Evolutionary conservation across 1,284 basidiomycete species (phyloP).

Genomic region (Ceratobasidium sp.): DNA sequence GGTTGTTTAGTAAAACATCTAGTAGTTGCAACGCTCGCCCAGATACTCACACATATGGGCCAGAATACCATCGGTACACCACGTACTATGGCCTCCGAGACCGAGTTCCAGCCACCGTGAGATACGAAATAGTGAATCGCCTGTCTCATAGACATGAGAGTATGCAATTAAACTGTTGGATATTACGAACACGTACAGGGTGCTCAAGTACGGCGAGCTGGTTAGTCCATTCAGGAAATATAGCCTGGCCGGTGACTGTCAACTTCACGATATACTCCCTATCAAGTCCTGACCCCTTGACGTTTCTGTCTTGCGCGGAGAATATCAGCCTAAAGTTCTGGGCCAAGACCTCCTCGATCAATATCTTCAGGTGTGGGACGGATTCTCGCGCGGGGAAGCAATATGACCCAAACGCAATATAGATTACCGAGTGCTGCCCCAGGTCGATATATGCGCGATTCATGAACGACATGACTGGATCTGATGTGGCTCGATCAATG

Average conservation of each 20-base stretch:
- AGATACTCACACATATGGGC: conserved; percentile 13
- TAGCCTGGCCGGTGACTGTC: conserved; percentile 8
- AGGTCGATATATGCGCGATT: conserved; percentile 18
- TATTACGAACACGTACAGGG: conserved; percentile 1
- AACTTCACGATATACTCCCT: background rate
- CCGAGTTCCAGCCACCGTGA: too few relatives aligned
- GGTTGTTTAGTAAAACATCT: too few relatives aligned
- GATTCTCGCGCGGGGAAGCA: conserved; percentile 5
- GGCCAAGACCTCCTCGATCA: conserved; percentile 3
- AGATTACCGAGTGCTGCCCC: conserved; percentile 3
- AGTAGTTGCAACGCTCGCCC: background rate
- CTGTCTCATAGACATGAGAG: background rate
- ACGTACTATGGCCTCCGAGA: background rate
- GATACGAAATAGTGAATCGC: conserved; percentile 30
- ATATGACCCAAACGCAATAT: background rate
- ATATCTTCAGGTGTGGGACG: background rate
- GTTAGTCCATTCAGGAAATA: conserved; percentile 26
- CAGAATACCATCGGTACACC: conserved; percentile 23
- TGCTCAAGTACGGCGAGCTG: conserved; percentile 26
- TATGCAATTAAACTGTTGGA: background rate
- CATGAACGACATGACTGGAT: background rate
- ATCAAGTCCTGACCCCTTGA: background rate
- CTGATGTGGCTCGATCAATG: background rate
- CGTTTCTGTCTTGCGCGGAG: background rate
- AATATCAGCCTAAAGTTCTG: background rate